Base-by-base conservation (phyloP, 2,329 filamentous ascomycete genomes). In the Penicillium aurantiogriseum region DNA sequence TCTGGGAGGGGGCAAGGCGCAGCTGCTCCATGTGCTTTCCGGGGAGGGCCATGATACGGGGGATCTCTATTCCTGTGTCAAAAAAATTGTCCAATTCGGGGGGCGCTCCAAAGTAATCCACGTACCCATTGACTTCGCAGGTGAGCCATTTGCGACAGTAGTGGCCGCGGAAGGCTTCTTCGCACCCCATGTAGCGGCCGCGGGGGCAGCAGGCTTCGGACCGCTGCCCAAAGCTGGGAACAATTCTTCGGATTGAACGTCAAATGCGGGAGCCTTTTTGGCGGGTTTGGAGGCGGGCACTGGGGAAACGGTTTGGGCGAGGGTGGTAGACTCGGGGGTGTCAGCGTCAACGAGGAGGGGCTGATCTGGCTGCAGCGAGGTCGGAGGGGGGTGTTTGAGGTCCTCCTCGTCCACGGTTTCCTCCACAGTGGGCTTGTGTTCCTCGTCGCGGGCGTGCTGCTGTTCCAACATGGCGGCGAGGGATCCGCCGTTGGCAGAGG, bases 191-290 rank as follows among this genome's bases (percentile, higher is more conserved):
- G 90, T 86, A 45, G 88, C 86, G 46, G 88, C 82, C 64, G 85
- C 83, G 56, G 86, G 81, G 61, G 83, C 76, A 63, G 78, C 77
- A 35, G 86, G 80, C 76, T 92, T 92, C 52, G 86, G 80, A 7
- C 77, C 84, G 61, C 85, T 83, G 53, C 92, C 93, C 46, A 99
- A 85, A 67, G 92, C 88, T n/a, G 94, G 94, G 82, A 99, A 99
- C 58, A 90, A 81, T 76, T 97, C 92, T 71, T 95, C 90, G 19
- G 91, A 96, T 69, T 90, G 84, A 21, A 91, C 92, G 75, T 97
- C 91, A 60, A 97, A 79, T 51, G 81, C 72, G 2, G 78, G 73
- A 35, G 81, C 74, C 59, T 71, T 74, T 59, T 70, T 70, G 33
- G 71, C 70, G 27, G 71, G 58, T 55, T 84, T 79, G 36, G 80